Evolutionary conservation across 345 rosid species (phyloP), one percentile per base, ranked within the genome.

Genomic region (Camelina laxa): DNA sequence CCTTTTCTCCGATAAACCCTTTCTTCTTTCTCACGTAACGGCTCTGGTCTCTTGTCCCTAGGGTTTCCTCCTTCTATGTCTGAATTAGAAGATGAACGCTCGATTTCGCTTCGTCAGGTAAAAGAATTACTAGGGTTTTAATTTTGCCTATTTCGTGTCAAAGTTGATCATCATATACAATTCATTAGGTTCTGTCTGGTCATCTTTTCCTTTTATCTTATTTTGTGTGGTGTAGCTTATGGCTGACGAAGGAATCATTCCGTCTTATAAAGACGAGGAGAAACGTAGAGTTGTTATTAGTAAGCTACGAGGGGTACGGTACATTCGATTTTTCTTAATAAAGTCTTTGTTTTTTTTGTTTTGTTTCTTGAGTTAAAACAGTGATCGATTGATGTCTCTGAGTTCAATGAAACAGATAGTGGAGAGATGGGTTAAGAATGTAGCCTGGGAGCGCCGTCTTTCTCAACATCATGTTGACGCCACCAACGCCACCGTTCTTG

Each of bases 391-490:
- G 30, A 69, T 76, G 64, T 62, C 57, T 61, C 30, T 19, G 35
- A 61, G 70, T 62, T 45, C 47, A 5, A 64, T 65, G 63, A 65
- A 65, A 64, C 80, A 87, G 88, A 84, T 82, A 20, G 79, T 81
- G 16, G 41, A 78, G 80, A 75, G 39, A 57, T 87, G 91, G 89
- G 75, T 53, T 21, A 84, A 80, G 83, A 77, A 14, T 19, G 85
- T 84, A 56, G 88, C 91, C 9, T 87, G 87, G 87, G 82, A 85
- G 74, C 83, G 81, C 0, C 41, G 75, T 27, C 78, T 85, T 19
- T 77, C 82, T 0, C 80, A 75, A 47, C 74, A 85, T 68, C 79
- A 80, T 24, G 80, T 84, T 54, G 72, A 69, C 6, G 80, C 80
- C 19, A 77, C 79, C 5, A 73, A 64, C 70, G 92, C 89, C 7